Percentiles rank a stretch among this genome's conserved stretches.
Evolutionary conservation across 345 rosid genomes (phyloP).

Genomic region (Excoecaria agallocha): DNA sequence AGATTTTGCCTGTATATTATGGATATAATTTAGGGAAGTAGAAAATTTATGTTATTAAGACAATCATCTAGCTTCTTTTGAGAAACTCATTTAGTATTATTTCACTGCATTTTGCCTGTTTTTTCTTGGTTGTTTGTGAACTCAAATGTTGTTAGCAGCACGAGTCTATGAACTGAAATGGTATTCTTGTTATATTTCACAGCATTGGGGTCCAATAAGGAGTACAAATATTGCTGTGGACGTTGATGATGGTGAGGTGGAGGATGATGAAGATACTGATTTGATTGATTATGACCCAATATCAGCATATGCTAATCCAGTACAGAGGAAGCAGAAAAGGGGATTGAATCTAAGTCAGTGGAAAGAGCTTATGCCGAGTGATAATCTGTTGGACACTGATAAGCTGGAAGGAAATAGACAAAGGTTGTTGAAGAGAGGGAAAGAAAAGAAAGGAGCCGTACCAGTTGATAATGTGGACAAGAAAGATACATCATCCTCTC

Average conservation of each 20-base stretch:
- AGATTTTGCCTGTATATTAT: neutral
- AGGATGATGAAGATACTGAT: conserved; percentile 27
- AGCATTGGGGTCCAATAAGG: conserved; percentile 60
- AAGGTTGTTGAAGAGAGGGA: conserved; percentile 18
- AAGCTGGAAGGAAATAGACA: conserved; percentile 13
- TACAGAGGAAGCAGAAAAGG: conserved; percentile 65
- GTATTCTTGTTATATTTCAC: conserved; percentile 23
- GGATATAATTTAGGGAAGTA: neutral
- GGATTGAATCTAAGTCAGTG: conserved; percentile 49
- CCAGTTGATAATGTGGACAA: conserved; percentile 8
- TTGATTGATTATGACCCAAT: conserved; percentile 31
- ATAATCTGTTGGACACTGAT: conserved; percentile 20
- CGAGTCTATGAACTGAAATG: conserved; percentile 13
- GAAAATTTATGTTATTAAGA: neutral
- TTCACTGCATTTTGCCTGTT: neutral
- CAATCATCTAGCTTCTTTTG: neutral
- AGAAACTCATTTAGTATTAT: neutral
- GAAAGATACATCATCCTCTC: conserved; percentile 12
- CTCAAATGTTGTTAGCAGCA: neutral
- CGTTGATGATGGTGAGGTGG: conserved; percentile 39
- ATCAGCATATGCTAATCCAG: conserved; percentile 63
- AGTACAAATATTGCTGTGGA: conserved; percentile 19
- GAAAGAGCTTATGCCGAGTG: conserved; percentile 42
- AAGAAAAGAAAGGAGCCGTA: conserved; percentile 17
- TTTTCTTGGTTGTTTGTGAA: neutral